Evolutionary conservation across 148 eudicot genomes (phyloP), one percentile per base, ranked within the genome.

Genomic region (Dianthus caryophyllus): DNA sequence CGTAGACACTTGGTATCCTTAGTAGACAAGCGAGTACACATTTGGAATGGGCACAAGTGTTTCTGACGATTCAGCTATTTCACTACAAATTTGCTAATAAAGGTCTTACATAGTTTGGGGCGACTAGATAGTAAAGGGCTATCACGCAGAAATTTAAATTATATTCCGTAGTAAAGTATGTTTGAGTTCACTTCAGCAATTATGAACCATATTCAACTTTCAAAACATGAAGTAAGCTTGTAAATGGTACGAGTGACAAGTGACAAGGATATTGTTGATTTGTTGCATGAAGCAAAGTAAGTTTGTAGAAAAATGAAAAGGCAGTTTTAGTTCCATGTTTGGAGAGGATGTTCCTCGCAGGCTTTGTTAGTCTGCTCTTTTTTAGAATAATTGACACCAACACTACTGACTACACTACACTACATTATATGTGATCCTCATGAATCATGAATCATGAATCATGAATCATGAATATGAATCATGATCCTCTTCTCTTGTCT

Each of bases 331-430:
- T 13, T n/a, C 50, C 66, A 41, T 63, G 43, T 43, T 63, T 43
- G 66, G 64, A 17, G 36, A 63, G 66, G 33, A 41, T 43, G 31
- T 63, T 63, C 33, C 66, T 44, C 44, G 33, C 52, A 63, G 6
- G 6, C 31, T 6, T 49, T 12, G 18, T 44, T 46, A 24, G 13
- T 63, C 33, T 24, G 52, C 43, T 15, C 66, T 25, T 14, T 62
- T 62, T 11, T 39, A 12, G 65, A 61, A 7, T 18, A 39, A 39
- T 4, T 61, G 65, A 61, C 16, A 61, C 64, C 48, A 13, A 12
- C 65, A 61, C 48, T 21, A 13, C n/a, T n/a, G n/a, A n/a, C n/a
- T n/a, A n/a, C n/a, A n/a, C n/a, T n/a, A n/a, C n/a, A n/a, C n/a
- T n/a, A n/a, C n/a, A n/a, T n/a, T 17, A 57, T 29, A 20, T 50